Conservation (phyloP, 306 rosid genomes). For the Pyrus pyrifolia region DNA sequence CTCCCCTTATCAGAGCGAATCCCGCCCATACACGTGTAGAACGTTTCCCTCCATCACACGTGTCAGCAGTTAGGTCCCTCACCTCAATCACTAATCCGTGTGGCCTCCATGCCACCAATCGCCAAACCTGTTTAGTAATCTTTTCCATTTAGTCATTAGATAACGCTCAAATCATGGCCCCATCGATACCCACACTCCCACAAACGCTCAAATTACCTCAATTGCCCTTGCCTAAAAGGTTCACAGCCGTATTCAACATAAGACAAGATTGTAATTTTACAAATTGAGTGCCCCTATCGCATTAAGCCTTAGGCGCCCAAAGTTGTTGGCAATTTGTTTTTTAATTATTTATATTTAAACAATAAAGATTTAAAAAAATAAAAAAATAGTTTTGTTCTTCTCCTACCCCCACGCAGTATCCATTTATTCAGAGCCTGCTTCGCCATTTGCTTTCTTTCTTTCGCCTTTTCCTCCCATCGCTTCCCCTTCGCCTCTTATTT, state of each 20-base stretch:
- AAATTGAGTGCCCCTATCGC: background rate
- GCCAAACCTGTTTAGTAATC: background rate
- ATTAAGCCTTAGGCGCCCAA: background rate
- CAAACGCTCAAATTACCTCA: background rate
- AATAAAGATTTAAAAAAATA: background rate
- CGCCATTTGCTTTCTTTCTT: background rate
- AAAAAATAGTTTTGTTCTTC: constrained; percentile 15
- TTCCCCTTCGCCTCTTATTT: background rate
- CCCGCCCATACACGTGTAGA: constrained; percentile 4
- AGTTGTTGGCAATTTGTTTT: background rate
- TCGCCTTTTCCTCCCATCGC: background rate
- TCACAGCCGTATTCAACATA: background rate
- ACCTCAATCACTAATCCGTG: background rate
- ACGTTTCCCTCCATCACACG: background rate
- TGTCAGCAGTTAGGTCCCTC: background rate
- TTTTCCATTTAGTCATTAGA: background rate
- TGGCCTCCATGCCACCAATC: constrained; percentile 7
- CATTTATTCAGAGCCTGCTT: constrained; percentile 19
- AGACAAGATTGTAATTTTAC: background rate
- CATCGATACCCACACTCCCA: background rate
- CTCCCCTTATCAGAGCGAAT: background rate
- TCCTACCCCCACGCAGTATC: constrained; percentile 3
- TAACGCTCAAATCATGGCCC: background rate
- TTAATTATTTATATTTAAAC: background rate
- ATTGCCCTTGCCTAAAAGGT: background rate